Evolutionary conservation across 805 yeast species (phyloP).

Genomic region (Cyberlindnera mrakii): DNA sequence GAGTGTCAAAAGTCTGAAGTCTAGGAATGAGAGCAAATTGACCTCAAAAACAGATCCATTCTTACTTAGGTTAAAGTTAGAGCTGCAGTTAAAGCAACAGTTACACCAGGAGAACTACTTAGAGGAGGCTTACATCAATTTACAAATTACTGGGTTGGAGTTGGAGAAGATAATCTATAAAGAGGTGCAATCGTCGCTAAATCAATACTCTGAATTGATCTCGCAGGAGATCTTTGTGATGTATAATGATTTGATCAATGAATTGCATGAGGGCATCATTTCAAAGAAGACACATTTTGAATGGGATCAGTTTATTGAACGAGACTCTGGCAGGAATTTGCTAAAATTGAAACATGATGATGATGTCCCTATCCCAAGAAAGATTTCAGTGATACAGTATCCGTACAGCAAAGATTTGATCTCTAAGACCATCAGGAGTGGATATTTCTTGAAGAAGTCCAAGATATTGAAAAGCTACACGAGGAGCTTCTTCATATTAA

Average conservation of each 20-base stretch:
- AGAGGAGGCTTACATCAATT: conserved; percentile 81
- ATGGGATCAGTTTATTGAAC: conserved; percentile 77
- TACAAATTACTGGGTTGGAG: conserved; percentile 82
- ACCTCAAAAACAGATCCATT: conserved; percentile 71
- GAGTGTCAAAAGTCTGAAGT: conserved; percentile 51
- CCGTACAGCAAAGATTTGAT: conserved; percentile 63
- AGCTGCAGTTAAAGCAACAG: conserved; percentile 71
- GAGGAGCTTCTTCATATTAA: conserved; percentile 81
- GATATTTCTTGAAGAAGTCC: conserved; percentile 78
- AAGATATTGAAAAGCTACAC: conserved; percentile 84
- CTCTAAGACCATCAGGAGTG: conserved; percentile 64
- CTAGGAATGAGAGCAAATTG: conserved; percentile 33
- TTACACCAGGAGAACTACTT: conserved; percentile 77
- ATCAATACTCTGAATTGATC: conserved; percentile 62
- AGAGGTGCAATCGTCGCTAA: conserved; percentile 77
- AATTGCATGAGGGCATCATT: conserved; percentile 61
- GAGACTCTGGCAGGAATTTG: conserved; percentile 57
- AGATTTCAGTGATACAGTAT: conserved; percentile 54
- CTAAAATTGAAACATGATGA: conserved; percentile 33
- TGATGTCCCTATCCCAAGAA: conserved; percentile 48
- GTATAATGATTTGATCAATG: conserved; percentile 58
- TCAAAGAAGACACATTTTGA: conserved; percentile 72
- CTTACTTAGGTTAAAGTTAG: conserved; percentile 61
- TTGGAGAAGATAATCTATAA: conserved; percentile 79
- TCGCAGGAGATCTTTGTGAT: conserved; percentile 70